Percentiles rank a stretch among this genome's conserved stretches.
These are phyloP conservation scores for Mortierella sp. DNA, from an alignment of 371 early-diverging fungal genomes.

Conservation along the genomic window DNA sequence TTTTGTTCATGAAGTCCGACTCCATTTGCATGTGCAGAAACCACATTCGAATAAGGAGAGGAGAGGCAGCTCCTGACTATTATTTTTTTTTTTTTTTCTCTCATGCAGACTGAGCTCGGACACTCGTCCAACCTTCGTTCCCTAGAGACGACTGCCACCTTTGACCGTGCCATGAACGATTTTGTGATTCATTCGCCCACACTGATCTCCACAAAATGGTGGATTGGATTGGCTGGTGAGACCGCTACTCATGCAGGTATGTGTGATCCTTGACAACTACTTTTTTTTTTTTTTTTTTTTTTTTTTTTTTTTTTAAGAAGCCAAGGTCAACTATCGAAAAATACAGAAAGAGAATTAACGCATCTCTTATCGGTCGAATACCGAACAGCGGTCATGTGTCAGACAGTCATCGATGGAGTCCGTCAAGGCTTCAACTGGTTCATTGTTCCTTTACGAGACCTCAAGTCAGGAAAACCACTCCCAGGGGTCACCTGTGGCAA, in stretches of 20 bases:
- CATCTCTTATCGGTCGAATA: too few species aligned
- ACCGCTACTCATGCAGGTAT: constrained; percentile 72
- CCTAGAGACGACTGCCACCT: constrained; percentile 87
- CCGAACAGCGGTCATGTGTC: constrained; percentile 53
- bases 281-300: constrained; percentile 53
- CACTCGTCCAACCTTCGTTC: constrained; percentile 85
- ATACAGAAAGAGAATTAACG: too few species aligned
- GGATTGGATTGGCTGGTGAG: constrained; percentile 88
- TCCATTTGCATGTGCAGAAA: too few species aligned
- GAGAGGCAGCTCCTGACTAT: not conserved
- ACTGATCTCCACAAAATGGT: constrained; percentile 86
- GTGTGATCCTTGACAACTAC: not conserved
- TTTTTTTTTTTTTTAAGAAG: not conserved
- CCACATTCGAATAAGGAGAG: too few species aligned
- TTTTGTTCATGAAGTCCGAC: too few species aligned
- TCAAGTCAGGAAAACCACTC: constrained; percentile 71
- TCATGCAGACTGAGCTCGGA: constrained; percentile 59
- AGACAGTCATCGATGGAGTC: constrained; percentile 68
- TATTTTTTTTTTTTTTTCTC: not conserved
- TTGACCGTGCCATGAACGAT: constrained; percentile 72
- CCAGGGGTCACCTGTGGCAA: constrained; percentile 88
- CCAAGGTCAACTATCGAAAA: too few species aligned
- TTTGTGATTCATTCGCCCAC: constrained; percentile 84
- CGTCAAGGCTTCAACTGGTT: constrained; percentile 80
- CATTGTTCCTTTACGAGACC: constrained; percentile 86